Percentiles rank a stretch among this genome's conserved stretches.
phyloP scores from a whole-genome alignment of 1,284 basidiomycete species.

The Schizopora paradoxa region DNA sequence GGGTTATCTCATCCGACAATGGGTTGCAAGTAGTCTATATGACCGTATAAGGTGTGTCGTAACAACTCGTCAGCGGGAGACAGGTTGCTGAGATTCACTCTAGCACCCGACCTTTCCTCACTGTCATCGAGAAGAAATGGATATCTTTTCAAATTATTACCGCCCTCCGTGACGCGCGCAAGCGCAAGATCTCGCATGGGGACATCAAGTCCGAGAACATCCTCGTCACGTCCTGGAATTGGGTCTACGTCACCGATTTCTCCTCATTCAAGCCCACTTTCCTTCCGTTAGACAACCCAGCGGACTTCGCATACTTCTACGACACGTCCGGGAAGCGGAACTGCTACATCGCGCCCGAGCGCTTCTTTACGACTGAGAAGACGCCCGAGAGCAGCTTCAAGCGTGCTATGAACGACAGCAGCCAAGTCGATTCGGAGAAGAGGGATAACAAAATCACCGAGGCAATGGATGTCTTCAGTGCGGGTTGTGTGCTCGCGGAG shows the following conservation, averaged over 20 bases:
- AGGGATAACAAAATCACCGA: conserved; percentile 84
- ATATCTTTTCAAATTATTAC: conserved; percentile 91
- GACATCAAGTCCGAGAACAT: conserved; percentile 99
- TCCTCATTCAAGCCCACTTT: conserved; percentile 96
- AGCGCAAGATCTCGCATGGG: conserved; percentile 85
- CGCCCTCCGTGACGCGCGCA: conserved; percentile 79
- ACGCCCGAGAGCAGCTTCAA: conserved; percentile 67
- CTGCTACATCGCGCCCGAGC: conserved; percentile 95
- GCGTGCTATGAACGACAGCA: no score
- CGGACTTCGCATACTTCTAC: conserved; percentile 98
- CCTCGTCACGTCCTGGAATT: conserved; percentile 94
- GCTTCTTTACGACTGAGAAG: conserved; percentile 79
- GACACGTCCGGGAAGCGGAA: conserved; percentile 91
- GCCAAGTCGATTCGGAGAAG: conserved; percentile 42
- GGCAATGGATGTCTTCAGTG: conserved; percentile 96
- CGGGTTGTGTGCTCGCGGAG: conserved; percentile 94
- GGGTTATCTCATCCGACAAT: conserved; percentile 93
- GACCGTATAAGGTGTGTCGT: conserved; percentile 87
- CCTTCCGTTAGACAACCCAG: conserved; percentile 93
- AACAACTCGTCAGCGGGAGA: conserved; percentile 1
- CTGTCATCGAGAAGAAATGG: conserved; percentile 95
- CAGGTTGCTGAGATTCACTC: not conserved
- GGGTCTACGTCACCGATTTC: conserved; percentile 94
- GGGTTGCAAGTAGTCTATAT: conserved; percentile 92
- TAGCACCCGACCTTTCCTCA: conserved; percentile 94